Base-by-base conservation (phyloP, 768 basidiomycete genomes). In the Strobilomyces confusus region DNA sequence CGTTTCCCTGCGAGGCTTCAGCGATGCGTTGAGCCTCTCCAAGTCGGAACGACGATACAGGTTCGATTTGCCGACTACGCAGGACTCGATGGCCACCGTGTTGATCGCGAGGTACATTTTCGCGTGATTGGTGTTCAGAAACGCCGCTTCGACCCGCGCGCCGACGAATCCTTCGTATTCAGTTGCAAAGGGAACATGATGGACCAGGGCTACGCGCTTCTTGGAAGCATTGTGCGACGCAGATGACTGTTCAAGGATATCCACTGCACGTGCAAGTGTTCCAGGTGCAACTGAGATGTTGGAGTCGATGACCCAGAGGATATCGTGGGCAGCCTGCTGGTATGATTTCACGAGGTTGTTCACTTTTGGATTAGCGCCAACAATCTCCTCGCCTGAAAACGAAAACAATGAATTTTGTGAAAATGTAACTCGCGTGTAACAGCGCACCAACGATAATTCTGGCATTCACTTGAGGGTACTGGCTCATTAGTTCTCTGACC, bases 21-120 rank as follows among this genome's bases (percentile, higher is more conserved):
- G 68, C 1, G 83, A 80, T 17, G 82, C 87, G 57, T 86, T 83
- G 51, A 92, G 77, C 25, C 79, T 79, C 51, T 92, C 86, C 45
- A 98, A 68, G 69, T 95, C 92, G 26, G 91, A 91, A 43, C 91
- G 87, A 42, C 92, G 85, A 70, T 94, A 98, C 45, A 99, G 66
- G 68, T 93, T 94, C 37, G 93, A 95, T 73, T 99, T 99, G 58
- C 97, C 97, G 54, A 97, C 87, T 5, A 98, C 93, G 63, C 97
- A 99, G 1, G 94, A 95, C 51, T 97, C 95, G 40, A 94, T 72
- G 12, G 89, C 91, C 43, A 89, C 73, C 0, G 87, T 81, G 72
- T 95, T 95, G 66, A 98, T 92, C 11, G 93, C 94, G 48, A 98
- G 79, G 63, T 98, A 98, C 89, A 98, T 94, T 72, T 95, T 98